Base-by-base conservation (phyloP, 148 eudicot genomes). In the Dysphania ambrosioides region DNA sequence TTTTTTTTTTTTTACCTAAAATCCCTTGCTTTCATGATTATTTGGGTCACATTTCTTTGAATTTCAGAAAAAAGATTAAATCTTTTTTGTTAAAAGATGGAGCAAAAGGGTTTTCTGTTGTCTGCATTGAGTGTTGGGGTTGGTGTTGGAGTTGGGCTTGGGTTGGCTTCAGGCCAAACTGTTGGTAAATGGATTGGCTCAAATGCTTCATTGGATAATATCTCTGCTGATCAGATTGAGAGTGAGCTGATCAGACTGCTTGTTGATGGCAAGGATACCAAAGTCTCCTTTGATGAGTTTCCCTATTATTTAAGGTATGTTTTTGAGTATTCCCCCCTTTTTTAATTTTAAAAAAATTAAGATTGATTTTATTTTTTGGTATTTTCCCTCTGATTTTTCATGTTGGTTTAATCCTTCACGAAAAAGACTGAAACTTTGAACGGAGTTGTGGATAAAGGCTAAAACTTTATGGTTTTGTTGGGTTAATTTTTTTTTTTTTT, bases 81-180 rank as follows among this genome's bases (percentile, higher is more conserved):
- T 81, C 80, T 81, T 81, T 84, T 67, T 78, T 53, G 35, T 0
- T 12, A 18, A 42, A 24, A 24, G 31, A 92, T 93, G 97, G 97
- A 93, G 76, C 96, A 90, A 77, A 93, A 89, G 83, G 80, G 89
- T 70, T 70, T 86, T 41, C 42, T 90, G 44, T 73, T 93, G 67
- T 93, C 97, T 31, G 97, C 97, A 76, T 87, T 93, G 83, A 81
- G 97, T 59, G 90, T 93, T 6, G 97, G 97, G 30, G 91, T 91
- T 31, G 97, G 97, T 10, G 90, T 92, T 2, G 97, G 97, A 2
- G 97, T 91, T 2, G 97, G 97, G 30, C 86, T 93, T 36, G 96
- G 96, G 0, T 69, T 89, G 79, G 97, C 87, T 8, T 89, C 97
- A 1, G 86, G 92, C 11, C 86, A 87, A 68, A 75, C 89, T 26